Evolutionary conservation across 2,329 filamentous ascomycete species (phyloP).

Genomic region (Thermothelomyces thermophilus): DNA sequence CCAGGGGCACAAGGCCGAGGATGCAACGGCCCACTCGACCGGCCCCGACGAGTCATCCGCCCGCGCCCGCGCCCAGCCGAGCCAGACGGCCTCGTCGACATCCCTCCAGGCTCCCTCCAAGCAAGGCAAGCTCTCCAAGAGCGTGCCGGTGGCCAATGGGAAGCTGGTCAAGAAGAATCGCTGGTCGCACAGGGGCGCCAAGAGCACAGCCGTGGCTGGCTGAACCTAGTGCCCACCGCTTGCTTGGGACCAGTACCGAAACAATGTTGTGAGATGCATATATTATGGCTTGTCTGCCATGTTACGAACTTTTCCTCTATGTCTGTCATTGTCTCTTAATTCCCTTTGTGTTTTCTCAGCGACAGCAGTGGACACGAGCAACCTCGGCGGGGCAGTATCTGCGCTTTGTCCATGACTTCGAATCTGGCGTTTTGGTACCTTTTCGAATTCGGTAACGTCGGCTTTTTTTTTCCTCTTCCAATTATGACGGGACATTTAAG

Average conservation of each 20-base stretch:
- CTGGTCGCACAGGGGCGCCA: slow-evolving; percentile 27
- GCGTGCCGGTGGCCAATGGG: slow-evolving; percentile 8
- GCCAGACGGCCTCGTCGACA: slow-evolving; percentile 7
- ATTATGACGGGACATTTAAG: too few species aligned
- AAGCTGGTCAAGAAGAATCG: slow-evolving; percentile 30
- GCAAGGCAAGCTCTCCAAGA: slow-evolving; percentile 26
- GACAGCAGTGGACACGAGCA: slow-evolving; percentile 8
- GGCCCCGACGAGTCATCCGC: slow-evolving; percentile 22
- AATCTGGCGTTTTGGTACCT: slow-evolving; percentile 9
- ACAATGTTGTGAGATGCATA: background rate
- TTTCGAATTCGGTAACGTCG: too few species aligned
- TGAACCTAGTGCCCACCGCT: slow-evolving; percentile 14
- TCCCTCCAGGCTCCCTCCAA: slow-evolving; percentile 12
- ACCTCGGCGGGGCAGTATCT: too few species aligned
- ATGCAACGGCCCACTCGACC: slow-evolving; percentile 17
- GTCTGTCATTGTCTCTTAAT: too few species aligned
- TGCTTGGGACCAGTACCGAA: background rate
- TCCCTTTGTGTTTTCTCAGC: slow-evolving; percentile 10
- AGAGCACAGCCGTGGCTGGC: slow-evolving; percentile 25
- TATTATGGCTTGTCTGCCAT: background rate
- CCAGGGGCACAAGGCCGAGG: slow-evolving; percentile 11
- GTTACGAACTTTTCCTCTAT: background rate
- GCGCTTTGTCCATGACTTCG: background rate
- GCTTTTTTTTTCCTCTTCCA: too few species aligned
- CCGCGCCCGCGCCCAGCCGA: slow-evolving; percentile 16